A percentile compares a stretch with the other conserved stretches of the same genome.
Conservation (phyloP, 2,329 filamentous ascomycete species). For the Cercospora sojina region DNA sequence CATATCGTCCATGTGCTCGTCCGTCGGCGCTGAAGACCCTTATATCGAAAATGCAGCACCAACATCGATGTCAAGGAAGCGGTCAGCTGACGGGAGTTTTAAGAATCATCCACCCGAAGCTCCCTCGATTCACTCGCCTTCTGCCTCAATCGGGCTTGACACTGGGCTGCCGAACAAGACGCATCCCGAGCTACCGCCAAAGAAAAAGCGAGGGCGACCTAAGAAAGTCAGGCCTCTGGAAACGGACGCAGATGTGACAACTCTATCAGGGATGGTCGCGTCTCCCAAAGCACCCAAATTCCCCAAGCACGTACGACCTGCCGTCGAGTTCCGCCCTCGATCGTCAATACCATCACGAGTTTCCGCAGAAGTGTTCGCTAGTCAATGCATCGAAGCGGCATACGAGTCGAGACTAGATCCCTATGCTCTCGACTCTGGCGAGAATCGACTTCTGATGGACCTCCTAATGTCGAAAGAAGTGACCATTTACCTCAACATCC, state of each 20-base stretch:
- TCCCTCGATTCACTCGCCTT: neutral
- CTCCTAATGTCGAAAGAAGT: constrained; percentile 86
- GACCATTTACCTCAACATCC: constrained; percentile 91
- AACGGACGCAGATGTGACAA: constrained; percentile 17
- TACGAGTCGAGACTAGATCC: constrained; percentile 87
- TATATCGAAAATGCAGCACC: constrained; percentile 12
- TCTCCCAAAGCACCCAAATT: constrained; percentile 26
- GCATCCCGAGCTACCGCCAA: constrained; percentile 17
- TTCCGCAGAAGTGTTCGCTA: constrained; percentile 74
- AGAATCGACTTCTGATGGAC: constrained; percentile 75
- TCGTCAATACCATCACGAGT: constrained; percentile 80
- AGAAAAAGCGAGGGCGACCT: constrained; percentile 36
- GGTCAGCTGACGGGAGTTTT: constrained; percentile 34
- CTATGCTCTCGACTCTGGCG: constrained; percentile 79
- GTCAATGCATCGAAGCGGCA: constrained; percentile 84
- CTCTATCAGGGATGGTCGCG: constrained; percentile 4
- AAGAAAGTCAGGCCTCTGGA: constrained; percentile 29
- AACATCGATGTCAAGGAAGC: constrained; percentile 28
- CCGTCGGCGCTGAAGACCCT: constrained; percentile 32
- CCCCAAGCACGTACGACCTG: constrained; percentile 29
- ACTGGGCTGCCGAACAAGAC: neutral
- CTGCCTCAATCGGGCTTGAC: constrained; percentile 1
- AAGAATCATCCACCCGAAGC: constrained; percentile 23
- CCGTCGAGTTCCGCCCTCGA: constrained; percentile 33
- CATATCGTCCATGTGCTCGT: constrained; percentile 37